Percentiles rank a stretch among this genome's conserved stretches.
phyloP scores from a whole-genome alignment of 2,329 filamentous ascomycete species.

The Nemania diffusa region DNA sequence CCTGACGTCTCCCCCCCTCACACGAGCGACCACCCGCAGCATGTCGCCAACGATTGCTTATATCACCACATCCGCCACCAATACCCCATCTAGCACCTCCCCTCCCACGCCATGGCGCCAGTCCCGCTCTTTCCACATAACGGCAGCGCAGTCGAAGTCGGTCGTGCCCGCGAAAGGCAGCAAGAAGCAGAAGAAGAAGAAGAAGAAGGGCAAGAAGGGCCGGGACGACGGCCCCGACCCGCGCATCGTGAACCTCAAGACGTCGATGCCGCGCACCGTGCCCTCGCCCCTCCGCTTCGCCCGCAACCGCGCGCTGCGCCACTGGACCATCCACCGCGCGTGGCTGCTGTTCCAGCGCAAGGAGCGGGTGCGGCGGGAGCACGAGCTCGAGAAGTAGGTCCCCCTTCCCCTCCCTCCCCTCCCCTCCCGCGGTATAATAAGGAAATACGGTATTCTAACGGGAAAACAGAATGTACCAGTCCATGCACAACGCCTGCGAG shows the following conservation, averaged over 20 bases:
- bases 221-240: conserved; percentile 52
- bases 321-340: conserved; percentile 99
- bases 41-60: conserved; percentile 15
- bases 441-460: conserved; percentile 1
- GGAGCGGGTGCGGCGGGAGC: conserved; percentile 70
- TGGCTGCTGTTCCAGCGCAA: conserved; percentile 84
- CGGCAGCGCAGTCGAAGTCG: conserved; percentile 20
- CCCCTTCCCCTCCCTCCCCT: conserved; percentile 49
- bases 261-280: conserved; percentile 61
- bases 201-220: conserved; percentile 43
- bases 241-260: conserved; percentile 58
- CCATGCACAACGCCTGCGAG: conserved; percentile 88
- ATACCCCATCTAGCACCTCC: not conserved
- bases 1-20: not conserved
- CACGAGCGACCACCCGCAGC: conserved; percentile 11
- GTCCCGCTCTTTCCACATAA: conserved; percentile 41
- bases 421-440: not conserved
- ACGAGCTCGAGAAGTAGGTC: conserved; percentile 73
- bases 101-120: conserved; percentile 19
- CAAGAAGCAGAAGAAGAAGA: conserved; percentile 35
- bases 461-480: conserved; percentile 70
- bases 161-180: conserved; percentile 32
- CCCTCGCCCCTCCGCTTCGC: conserved; percentile 84
- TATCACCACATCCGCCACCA: not conserved
- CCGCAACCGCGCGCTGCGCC: conserved; percentile 85